Conservation (phyloP, 148 eudicot genomes). For the Vaccinium vitisidaea region DNA sequence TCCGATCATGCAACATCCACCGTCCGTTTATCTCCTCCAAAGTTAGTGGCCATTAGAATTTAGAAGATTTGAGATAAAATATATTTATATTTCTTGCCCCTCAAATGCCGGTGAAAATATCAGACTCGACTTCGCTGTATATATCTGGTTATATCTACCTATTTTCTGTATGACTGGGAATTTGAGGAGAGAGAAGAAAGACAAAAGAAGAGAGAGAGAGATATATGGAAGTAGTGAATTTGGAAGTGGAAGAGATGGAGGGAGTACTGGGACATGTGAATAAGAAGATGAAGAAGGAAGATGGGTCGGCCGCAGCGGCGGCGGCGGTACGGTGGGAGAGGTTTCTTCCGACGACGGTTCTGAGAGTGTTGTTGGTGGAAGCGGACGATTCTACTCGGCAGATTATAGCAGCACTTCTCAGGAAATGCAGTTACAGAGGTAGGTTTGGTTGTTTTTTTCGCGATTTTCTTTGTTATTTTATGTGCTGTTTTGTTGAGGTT, state of each 20-base stretch:
- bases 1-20: not conserved
- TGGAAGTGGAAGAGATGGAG: constrained; percentile 3
- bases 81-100: not conserved
- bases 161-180: not conserved
- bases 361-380: constrained; percentile 3
- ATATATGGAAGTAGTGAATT: not conserved
- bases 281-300: not conserved
- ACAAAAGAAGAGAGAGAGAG: not conserved
- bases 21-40: not conserved
- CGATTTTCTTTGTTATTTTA: not conserved
- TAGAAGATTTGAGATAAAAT: not conserved
- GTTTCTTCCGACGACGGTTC: not conserved
- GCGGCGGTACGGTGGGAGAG: constrained; percentile 2
- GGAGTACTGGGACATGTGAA: not conserved
- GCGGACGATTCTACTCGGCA: not conserved
- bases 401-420: not conserved
- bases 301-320: not conserved
- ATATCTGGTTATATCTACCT: no score
- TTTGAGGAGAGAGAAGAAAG: not conserved
- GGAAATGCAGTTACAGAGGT: constrained; percentile 8
- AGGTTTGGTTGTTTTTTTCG: not conserved
- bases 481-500: not conserved
- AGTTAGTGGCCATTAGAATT: not conserved
- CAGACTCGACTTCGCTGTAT: not conserved
- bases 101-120: not conserved